phyloP scores from a whole-genome alignment of 2,329 filamentous ascomycete species.

The Diaporthe citri region DNA sequence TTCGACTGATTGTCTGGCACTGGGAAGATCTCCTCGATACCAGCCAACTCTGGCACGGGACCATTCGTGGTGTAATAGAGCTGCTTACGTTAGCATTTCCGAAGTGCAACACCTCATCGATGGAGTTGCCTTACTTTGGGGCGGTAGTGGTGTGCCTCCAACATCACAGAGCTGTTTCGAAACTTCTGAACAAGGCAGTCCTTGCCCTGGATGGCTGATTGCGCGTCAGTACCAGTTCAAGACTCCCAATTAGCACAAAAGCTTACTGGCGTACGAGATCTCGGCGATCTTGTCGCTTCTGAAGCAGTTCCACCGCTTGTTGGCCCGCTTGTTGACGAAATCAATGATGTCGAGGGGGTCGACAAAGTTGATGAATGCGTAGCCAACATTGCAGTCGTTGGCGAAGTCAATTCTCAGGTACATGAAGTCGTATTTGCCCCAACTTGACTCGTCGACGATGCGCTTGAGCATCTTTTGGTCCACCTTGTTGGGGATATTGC shows the following conservation, averaged over 20 bases:
- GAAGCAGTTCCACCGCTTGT: constrained; percentile 83
- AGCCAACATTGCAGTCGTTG: constrained; percentile 91
- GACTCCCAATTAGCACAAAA: too few relatives aligned
- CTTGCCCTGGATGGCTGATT: constrained; percentile 86
- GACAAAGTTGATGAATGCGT: constrained; percentile 96
- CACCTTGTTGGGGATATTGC: constrained; percentile 94
- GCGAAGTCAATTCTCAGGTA: constrained; percentile 92
- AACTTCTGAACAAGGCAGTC: constrained; percentile 96
- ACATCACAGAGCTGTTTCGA: constrained; percentile 95
- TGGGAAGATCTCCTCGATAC: constrained; percentile 82
- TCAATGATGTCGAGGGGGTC: constrained; percentile 81
- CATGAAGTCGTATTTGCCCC: constrained; percentile 92
- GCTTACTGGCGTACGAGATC: constrained; percentile 93
- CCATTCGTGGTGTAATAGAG: constrained; percentile 66
- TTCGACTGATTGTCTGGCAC: constrained; percentile 87
- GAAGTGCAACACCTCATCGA: not conserved
- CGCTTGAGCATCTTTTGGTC: constrained; percentile 81
- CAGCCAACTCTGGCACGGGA: constrained; percentile 66
- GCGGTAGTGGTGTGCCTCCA: constrained; percentile 83
- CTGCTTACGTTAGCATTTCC: constrained; percentile 49
- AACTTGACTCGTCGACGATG: constrained; percentile 82
- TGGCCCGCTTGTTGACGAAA: constrained; percentile 78
- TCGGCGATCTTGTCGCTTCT: constrained; percentile 88
- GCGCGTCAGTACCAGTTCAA: constrained; percentile 45
- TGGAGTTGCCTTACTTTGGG: constrained; percentile 74